phyloP scores from a whole-genome alignment of 108 stramenopile genomes.

The Skeletonema grethae region DNA sequence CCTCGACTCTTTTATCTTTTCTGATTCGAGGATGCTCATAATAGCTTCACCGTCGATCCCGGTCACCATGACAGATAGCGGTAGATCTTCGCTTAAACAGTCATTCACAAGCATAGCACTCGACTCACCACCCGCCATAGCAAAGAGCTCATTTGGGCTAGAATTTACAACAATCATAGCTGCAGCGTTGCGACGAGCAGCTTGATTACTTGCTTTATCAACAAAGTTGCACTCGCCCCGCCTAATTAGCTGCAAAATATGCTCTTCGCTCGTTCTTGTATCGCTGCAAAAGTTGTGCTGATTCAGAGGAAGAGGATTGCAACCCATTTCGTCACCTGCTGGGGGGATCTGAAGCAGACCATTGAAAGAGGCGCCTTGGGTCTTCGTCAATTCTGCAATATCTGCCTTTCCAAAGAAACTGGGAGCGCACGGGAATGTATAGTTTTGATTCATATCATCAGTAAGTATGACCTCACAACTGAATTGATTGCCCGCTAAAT shows the following conservation, averaged over 20 bases:
- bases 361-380: conserved; percentile 38
- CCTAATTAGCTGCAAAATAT: conserved; percentile 52
- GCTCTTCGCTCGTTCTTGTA: conserved; percentile 5
- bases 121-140: conserved; percentile 62
- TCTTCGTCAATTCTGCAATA: conserved; percentile 35
- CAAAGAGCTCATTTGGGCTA: conserved; percentile 65
- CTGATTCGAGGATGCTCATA: conserved; percentile 15
- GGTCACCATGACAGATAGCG: conserved; percentile 64
- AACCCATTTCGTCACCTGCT: conserved; percentile 52
- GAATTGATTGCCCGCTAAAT: conserved; percentile 56
- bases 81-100: conserved; percentile 37
- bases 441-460: conserved; percentile 4
- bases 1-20: conserved; percentile 26
- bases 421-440: conserved; percentile 65
- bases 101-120: conserved; percentile 7
- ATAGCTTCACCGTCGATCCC: conserved; percentile 64
- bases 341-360: conserved; percentile 35
- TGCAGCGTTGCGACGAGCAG: conserved; percentile 25
- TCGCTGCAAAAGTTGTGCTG: conserved; percentile 25
- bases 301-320: conserved; percentile 22
- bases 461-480: conserved; percentile 56
- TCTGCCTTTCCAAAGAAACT: conserved; percentile 73
- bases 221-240: conserved; percentile 75
- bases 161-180: conserved; percentile 73
- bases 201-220: conserved; percentile 59